A percentile compares a stretch with the other conserved stretches of the same genome.
Evolutionary conservation across 2,329 filamentous ascomycete species (phyloP).

Genomic region (Zelopaecilomyces penicillatus): DNA sequence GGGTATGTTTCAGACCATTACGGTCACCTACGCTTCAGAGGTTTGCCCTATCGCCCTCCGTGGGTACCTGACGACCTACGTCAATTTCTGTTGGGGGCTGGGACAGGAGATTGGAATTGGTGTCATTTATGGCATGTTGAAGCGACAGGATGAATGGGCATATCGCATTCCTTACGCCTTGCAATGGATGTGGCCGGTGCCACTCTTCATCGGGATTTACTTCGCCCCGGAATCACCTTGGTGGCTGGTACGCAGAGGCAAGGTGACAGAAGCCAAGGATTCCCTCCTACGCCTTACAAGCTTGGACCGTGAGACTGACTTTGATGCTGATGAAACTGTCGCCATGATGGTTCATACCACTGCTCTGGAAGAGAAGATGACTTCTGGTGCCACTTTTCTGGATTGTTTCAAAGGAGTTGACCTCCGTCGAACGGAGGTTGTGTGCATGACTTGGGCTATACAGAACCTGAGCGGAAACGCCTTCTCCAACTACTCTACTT

Average conservation of each 20-base stretch:
- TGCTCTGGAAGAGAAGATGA: slow-evolving; percentile 68
- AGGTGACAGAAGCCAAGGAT: slow-evolving; percentile 56
- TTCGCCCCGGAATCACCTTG: slow-evolving; percentile 65
- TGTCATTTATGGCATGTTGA: slow-evolving; percentile 61
- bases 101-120: slow-evolving; percentile 66
- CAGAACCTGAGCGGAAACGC: slow-evolving; percentile 56
- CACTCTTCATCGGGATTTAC: slow-evolving; percentile 55
- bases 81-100: slow-evolving; percentile 72
- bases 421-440: slow-evolving; percentile 65
- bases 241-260: slow-evolving; percentile 66
- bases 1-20: slow-evolving; percentile 51
- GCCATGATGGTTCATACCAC: slow-evolving; percentile 92
- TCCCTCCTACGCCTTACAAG: slow-evolving; percentile 59
- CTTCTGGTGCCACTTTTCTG: slow-evolving; percentile 62
- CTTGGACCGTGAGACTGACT: slow-evolving; percentile 55
- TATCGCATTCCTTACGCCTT: slow-evolving; percentile 64
- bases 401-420: slow-evolving; percentile 81
- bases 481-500: slow-evolving; percentile 58
- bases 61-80: slow-evolving; percentile 64
- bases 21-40: slow-evolving; percentile 60
- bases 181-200: slow-evolving; percentile 72
- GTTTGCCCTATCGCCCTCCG: slow-evolving; percentile 65
- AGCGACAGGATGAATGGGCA: slow-evolving; percentile 58
- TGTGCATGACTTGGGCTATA: slow-evolving; percentile 56
- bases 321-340: slow-evolving; percentile 75